These are phyloP conservation scores for Phialemoniopsis sp. DNA, from an alignment of 2,329 filamentous ascomycete species.

Conservation along the genomic window DNA sequence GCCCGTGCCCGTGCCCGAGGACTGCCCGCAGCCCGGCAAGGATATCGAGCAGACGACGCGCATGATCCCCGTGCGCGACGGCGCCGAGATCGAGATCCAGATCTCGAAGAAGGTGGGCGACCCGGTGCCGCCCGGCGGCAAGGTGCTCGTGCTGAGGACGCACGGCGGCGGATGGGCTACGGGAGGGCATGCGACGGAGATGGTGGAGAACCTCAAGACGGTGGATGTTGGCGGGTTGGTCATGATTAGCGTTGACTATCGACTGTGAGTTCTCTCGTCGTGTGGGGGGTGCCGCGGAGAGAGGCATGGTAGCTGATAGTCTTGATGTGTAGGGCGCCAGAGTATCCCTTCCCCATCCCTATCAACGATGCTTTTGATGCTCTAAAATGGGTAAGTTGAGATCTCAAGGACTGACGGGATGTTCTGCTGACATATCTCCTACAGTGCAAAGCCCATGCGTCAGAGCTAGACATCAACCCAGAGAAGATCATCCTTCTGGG, in stretches of 20 bases:
- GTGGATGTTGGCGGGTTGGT: constrained; percentile 24
- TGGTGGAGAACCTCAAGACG: constrained; percentile 26
- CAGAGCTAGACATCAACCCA: constrained; percentile 25
- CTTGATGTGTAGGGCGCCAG: constrained; percentile 38
- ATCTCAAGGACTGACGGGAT: no score
- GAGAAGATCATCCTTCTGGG: constrained; percentile 39
- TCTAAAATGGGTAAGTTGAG: constrained; percentile 30
- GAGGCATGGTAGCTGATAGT: constrained; percentile 1
- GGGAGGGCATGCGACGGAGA: constrained; percentile 26
- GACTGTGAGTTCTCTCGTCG: constrained; percentile 19
- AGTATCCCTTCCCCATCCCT: constrained; percentile 43
- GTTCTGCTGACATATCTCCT: constrained; percentile 29
- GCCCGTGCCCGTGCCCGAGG: constrained; percentile 15
- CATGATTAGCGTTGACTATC: constrained; percentile 30
- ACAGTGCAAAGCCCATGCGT: constrained; percentile 39
- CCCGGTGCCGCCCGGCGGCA: constrained; percentile 6
- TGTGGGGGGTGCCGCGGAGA: neutral
- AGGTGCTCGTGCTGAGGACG: constrained; percentile 23
- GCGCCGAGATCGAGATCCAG: constrained; percentile 26
- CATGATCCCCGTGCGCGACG: constrained; percentile 24
- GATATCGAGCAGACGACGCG: constrained; percentile 23
- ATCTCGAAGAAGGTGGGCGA: constrained; percentile 12
- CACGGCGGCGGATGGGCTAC: constrained; percentile 31
- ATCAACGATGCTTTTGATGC: constrained; percentile 48
- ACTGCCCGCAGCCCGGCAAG: constrained; percentile 23